These are phyloP conservation scores for Penicillium odoratum DNA, from an alignment of 495 filamentous ascomycete genomes.

Conservation along the genomic window DNA sequence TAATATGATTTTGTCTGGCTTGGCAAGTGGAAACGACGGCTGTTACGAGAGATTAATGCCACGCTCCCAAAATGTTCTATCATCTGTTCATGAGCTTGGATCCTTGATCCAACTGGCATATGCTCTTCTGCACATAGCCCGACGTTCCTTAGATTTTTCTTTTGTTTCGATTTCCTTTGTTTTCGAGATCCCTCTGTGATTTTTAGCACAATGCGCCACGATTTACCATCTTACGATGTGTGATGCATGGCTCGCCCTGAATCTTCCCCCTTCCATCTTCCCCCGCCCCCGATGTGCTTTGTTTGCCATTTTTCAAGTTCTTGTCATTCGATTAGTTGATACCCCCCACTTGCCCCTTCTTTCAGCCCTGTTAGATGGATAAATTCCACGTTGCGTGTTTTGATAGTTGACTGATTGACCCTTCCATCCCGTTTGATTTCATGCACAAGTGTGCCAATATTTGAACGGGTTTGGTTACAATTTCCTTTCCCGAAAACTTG, in stretches of 20 bases:
- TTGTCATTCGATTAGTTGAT: conserved; percentile 39
- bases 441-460: not conserved
- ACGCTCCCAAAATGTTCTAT: conserved; percentile 3
- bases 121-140: conserved; percentile 22
- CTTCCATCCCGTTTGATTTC: not conserved
- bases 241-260: conserved; percentile 13
- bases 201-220: conserved; percentile 1
- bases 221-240: conserved; percentile 15
- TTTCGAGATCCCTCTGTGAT: conserved; percentile 3
- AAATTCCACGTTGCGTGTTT: conserved; percentile 20
- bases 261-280: conserved; percentile 5
- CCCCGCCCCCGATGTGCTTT: conserved; percentile 13
- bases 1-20: no score
- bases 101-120: conserved; percentile 13
- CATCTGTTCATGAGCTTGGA: conserved; percentile 2
- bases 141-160: conserved; percentile 35
- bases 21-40: not conserved
- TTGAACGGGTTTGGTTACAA: not conserved
- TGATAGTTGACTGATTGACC: conserved; percentile 9
- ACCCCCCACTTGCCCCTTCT: conserved; percentile 40
- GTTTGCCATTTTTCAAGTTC: conserved; percentile 14
- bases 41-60: conserved; percentile 6
- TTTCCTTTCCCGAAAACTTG: not conserved
- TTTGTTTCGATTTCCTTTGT: conserved; percentile 26
- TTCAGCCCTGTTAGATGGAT: conserved; percentile 18